Evolutionary conservation across 495 filamentous ascomycete genomes (phyloP).

Genomic region (Penicillium simplicissimum): DNA sequence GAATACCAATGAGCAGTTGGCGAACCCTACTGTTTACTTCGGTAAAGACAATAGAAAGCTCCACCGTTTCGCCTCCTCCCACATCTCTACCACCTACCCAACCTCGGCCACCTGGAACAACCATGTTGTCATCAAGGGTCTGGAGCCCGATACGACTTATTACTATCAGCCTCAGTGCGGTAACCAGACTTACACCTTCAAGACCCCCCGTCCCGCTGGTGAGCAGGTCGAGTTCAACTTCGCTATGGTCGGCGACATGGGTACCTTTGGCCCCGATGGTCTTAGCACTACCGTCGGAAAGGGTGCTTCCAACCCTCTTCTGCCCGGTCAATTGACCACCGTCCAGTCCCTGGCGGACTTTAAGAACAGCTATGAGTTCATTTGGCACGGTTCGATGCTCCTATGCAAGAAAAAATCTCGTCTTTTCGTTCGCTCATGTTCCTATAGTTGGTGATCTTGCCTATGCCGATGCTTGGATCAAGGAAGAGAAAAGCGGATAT

Average conservation of each 20-base stretch:
- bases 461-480: slow-evolving; percentile 16
- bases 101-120: neutral
- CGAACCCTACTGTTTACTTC: neutral
- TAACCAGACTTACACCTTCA: neutral
- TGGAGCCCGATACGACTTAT: slow-evolving; percentile 1
- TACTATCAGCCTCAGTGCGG: slow-evolving; percentile 4
- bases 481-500: slow-evolving; percentile 9
- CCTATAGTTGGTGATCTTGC: slow-evolving; percentile 11
- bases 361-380: neutral
- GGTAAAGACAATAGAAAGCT: neutral
- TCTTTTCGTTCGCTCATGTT: neutral
- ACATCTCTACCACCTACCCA: slow-evolving; percentile 1
- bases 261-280: neutral
- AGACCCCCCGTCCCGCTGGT: slow-evolving; percentile 1
- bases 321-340: neutral
- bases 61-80: neutral
- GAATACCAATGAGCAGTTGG: neutral
- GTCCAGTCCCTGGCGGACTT: neutral
- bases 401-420: neutral
- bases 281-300: neutral
- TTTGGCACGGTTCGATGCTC: neutral
- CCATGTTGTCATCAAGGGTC: neutral
- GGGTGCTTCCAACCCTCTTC: neutral
- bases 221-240: neutral
- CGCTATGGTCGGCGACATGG: neutral